Percentiles rank a stretch among this genome's conserved stretches.
These are phyloP conservation scores for Diaporthe caulivora DNA, from an alignment of 2,329 filamentous ascomycete species.

Conservation along the genomic window DNA sequence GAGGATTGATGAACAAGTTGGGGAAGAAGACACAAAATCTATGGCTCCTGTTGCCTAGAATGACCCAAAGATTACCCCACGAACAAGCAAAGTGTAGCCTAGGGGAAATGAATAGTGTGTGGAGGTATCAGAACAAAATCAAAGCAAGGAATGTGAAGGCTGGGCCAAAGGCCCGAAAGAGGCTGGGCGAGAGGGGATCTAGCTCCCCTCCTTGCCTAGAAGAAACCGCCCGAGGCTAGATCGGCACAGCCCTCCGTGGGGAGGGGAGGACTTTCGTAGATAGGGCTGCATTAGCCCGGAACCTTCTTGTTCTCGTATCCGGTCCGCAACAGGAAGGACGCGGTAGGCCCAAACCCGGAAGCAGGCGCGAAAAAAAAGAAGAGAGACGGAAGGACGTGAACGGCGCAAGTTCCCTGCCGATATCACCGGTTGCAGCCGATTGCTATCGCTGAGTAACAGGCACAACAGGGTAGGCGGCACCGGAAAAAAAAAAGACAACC, in stretches of 20 bases:
- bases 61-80: constrained; percentile 2
- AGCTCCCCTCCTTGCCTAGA: constrained; percentile 4
- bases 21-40: not conserved
- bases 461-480: not conserved
- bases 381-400: not conserved
- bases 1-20: not conserved
- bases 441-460: constrained; percentile 1
- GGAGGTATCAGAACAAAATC: not conserved
- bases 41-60: constrained; percentile 4
- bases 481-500: not conserved
- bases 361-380: not conserved
- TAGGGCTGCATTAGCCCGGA: constrained; percentile 30
- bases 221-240: constrained; percentile 1
- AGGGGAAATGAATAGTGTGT: not conserved
- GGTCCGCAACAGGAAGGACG: not conserved
- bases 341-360: not conserved
- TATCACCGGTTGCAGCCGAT: not conserved
- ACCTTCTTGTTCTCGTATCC: constrained; percentile 12
- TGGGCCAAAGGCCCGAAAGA: not conserved
- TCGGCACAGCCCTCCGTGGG: not conserved
- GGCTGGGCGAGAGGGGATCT: not conserved
- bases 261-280: constrained; percentile 13
- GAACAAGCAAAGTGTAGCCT: not conserved
- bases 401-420: not conserved
- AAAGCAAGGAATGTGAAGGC: not conserved